Evolutionary conservation across 257 asterid species (phyloP).

Genomic region (Solanum paucissectum): DNA sequence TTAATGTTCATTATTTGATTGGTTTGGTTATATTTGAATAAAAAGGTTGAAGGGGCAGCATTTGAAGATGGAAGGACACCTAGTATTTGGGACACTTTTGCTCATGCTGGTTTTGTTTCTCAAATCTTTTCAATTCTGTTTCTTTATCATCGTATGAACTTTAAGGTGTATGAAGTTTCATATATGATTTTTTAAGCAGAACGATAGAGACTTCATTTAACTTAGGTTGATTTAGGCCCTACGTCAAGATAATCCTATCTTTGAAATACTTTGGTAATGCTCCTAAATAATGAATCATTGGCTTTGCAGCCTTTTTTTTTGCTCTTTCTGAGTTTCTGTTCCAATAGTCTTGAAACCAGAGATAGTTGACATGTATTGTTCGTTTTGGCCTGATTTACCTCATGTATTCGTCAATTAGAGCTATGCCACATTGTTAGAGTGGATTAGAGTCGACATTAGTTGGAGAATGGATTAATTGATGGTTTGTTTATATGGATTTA

Average conservation of each 20-base stretch:
- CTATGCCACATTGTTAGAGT: neutral
- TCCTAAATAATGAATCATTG: too few relatives aligned
- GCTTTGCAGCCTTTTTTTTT: neutral
- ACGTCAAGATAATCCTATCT: neutral
- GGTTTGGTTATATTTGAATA: neutral
- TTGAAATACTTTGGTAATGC: neutral
- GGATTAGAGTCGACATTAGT: neutral
- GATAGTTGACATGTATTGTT: neutral
- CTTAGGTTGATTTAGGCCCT: neutral
- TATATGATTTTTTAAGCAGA: neutral
- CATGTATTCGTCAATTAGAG: neutral
- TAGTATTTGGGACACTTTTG: conserved; percentile 36
- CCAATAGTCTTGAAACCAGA: neutral
- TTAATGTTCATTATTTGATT: neutral
- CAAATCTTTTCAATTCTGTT: neutral
- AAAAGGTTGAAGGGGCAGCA: conserved; percentile 33
- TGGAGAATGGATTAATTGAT: neutral
- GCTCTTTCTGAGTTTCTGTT: neutral
- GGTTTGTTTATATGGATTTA: neutral
- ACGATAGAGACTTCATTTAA: too few relatives aligned
- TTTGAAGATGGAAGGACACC: conserved; percentile 38
- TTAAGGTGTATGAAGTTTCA: neutral
- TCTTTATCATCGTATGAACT: neutral
- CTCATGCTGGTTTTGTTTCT: conserved; percentile 22
- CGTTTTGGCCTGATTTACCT: neutral